Evolutionary conservation across 306 rosid genomes (phyloP), one percentile per base, ranked within the genome.

Genomic region (Begonia fuchsioides): DNA sequence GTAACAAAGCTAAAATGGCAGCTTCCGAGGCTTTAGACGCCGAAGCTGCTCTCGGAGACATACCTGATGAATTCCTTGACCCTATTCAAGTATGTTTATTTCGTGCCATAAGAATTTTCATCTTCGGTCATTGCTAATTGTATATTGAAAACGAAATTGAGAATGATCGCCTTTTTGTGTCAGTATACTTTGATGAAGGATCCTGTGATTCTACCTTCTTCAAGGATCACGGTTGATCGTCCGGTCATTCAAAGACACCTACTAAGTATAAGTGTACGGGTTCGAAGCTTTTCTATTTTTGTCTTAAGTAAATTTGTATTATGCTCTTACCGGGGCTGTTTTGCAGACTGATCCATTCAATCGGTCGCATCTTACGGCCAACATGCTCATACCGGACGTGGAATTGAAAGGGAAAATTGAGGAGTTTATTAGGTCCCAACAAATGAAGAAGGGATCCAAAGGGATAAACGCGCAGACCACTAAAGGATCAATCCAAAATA

Each of bases 31-130:
- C 96, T 55, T 73, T 79, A 94, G 99, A 86, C 43, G 47, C 87
- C 8, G 99, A 92, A 80, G 99, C 94, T 68, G 53, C 66, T 61
- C 77, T 92, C 3, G 99, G 99, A 45, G 99, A 92, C 52, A 92
- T 92, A 67, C 99, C 99, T n/a, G 99, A 92, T 10, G 99, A 92
- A 72, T 92, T 79, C 81, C 99, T 92, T 2, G 99, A 92, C 67
- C 99, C 99, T 53, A 92, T 92, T 68, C 99, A 92, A 59, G 99
- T 86, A 70, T 48, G 69, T 70, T 59, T 44, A 14, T 26, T 1
- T 55, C 54, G 43, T 39, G 48, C 16, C 9, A 13, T 49, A n/a
- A 32, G 16, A 17, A 15, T 40, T 13, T 13, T 38, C 6, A 12
- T 40, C 15, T 11, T 44, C 35, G 20, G 9, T 41, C 16, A 2